phyloP scores from a whole-genome alignment of 2,329 filamentous ascomycete genomes.

The Colletotrichum chrysophilum region DNA sequence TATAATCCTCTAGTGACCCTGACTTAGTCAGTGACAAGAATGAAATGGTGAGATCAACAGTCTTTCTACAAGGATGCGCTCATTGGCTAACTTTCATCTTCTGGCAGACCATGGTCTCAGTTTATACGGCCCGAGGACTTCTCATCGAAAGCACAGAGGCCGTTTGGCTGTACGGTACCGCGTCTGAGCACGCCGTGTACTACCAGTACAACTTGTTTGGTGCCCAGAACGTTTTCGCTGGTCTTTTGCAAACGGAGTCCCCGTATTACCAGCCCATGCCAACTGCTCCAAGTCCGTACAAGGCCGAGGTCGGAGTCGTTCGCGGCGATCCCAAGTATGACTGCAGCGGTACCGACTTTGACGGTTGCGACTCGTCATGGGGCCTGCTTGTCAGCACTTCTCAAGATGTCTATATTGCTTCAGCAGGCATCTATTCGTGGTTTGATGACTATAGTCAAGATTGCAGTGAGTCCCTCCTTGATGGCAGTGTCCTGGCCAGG shows the following conservation, averaged over 20 bases:
- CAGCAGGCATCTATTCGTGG: constrained; percentile 31
- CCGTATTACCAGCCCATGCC: constrained; percentile 59
- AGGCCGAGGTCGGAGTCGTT: neutral
- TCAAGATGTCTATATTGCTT: constrained; percentile 26
- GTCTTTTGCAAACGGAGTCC: constrained; percentile 71
- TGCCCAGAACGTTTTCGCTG: constrained; percentile 58
- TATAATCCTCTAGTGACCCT: neutral
- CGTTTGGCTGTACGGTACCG: constrained; percentile 47
- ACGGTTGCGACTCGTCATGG: constrained; percentile 28
- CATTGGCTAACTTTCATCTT: neutral
- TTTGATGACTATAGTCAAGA: constrained; percentile 26
- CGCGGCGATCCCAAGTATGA: constrained; percentile 19
- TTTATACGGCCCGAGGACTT: constrained; percentile 40
- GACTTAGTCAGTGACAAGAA: constrained; percentile 55
- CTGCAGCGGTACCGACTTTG: constrained; percentile 15
- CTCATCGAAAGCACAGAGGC: constrained; percentile 34
- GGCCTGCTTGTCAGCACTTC: constrained; percentile 18
- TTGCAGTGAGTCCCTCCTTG: neutral
- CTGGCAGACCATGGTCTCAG: constrained; percentile 22
- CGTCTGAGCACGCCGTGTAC: constrained; percentile 54
- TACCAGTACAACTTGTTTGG: constrained; percentile 57
- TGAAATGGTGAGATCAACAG: constrained; percentile 49
- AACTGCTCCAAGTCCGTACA: constrained; percentile 24
- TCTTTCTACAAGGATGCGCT: neutral
- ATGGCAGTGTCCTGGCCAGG: neutral